phyloP scores from a whole-genome alignment of 2,329 filamentous ascomycete species.

The Beauveria australis region DNA sequence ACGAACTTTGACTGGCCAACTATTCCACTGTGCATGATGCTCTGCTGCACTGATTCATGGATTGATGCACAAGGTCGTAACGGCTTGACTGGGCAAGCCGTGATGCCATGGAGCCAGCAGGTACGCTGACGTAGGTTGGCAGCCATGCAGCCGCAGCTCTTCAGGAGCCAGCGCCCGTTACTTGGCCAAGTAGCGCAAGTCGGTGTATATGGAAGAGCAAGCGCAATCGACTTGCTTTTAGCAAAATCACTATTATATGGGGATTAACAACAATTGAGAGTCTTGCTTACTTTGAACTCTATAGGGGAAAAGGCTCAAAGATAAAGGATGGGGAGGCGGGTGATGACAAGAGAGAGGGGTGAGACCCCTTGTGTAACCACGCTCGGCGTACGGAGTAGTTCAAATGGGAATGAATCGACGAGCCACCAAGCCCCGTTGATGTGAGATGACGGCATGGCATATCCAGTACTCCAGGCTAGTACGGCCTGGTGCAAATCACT shows the following conservation, averaged over 20 bases:
- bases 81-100: not conserved
- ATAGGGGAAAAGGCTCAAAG: not conserved
- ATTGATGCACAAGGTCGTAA: not conserved
- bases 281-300: not conserved
- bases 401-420: not conserved
- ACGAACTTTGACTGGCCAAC: not conserved
- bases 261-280: not conserved
- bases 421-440: not conserved
- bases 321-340: not conserved
- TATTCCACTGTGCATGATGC: not conserved
- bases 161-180: not conserved
- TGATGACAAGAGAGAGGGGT: not conserved
- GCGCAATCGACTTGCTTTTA: not conserved
- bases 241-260: not conserved
- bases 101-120: not conserved
- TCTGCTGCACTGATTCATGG: not conserved
- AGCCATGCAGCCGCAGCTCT: not conserved
- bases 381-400: not conserved
- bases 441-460: constrained; percentile 4
- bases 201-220: not conserved
- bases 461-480: not conserved
- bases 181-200: not conserved
- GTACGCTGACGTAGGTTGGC: constrained; percentile 6
- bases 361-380: not conserved
- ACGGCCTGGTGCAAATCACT: not conserved